A percentile compares a stretch with the other conserved stretches of the same genome.
Conservation (phyloP, 2,329 filamentous ascomycete genomes). For the Cladosporium cucumerinum region DNA sequence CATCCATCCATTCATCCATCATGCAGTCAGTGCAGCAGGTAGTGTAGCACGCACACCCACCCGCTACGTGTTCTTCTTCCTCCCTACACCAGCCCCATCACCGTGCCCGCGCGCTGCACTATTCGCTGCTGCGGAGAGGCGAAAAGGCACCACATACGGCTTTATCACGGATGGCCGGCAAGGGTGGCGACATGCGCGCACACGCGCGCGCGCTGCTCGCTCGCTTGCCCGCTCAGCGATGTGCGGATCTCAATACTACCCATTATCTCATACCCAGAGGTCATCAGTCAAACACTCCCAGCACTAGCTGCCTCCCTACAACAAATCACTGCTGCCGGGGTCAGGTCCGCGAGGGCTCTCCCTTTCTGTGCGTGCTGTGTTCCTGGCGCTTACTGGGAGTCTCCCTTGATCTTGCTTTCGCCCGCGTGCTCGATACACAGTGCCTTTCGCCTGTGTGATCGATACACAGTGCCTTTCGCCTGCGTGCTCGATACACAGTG, state of each 20-base stretch:
- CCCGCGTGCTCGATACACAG: neutral
- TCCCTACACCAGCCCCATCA: neutral
- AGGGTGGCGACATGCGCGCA: slow-evolving; percentile 1
- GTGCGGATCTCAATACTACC: slow-evolving; percentile 2
- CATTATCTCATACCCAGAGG: slow-evolving; percentile 3
- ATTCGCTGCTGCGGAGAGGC: neutral
- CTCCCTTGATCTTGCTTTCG: neutral
- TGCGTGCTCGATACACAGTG: neutral
- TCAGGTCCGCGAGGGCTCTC: neutral
- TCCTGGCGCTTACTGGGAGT: neutral
- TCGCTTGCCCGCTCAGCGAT: neutral
- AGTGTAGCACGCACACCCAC: neutral
- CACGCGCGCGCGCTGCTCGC: neutral
- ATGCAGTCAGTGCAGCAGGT: neutral
- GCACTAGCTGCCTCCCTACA: neutral
- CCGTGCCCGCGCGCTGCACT: neutral
- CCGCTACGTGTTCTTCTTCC: neutral
- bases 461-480: too few relatives aligned
- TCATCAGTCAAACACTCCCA: slow-evolving; percentile 1
- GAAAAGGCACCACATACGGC: neutral
- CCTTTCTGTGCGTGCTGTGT: neutral
- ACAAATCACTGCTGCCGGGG: neutral
- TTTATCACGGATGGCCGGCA: slow-evolving; percentile 10
- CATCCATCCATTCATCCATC: too few relatives aligned
- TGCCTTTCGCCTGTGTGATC: too few relatives aligned